A percentile compares a stretch with the other conserved stretches of the same genome.
These are phyloP conservation scores for Leucocoprinus sp. DNA, from an alignment of 768 basidiomycete genomes.

Conservation along the genomic window DNA sequence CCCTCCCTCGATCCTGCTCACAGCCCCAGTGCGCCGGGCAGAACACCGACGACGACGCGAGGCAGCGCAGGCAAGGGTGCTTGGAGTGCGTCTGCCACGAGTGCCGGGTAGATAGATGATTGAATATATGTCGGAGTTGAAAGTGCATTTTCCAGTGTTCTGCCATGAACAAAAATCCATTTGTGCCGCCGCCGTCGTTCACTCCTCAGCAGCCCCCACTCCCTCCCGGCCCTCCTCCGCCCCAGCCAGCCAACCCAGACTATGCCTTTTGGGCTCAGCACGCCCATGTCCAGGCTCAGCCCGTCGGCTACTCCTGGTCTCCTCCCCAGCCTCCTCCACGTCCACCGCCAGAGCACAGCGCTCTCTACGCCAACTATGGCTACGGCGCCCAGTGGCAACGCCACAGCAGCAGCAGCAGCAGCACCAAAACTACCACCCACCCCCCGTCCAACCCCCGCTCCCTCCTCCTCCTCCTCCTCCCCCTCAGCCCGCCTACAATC, in stretches of 20 bases:
- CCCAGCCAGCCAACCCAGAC: conserved; percentile 59
- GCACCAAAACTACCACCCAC: conserved; percentile 41
- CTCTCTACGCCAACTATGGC: conserved; percentile 86
- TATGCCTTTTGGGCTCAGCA: conserved; percentile 69
- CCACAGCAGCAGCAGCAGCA: conserved; percentile 39
- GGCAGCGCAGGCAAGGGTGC: conserved; percentile 53
- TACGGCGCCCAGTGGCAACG: conserved; percentile 75
- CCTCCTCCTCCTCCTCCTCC: conserved; percentile 48
- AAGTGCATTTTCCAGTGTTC: not conserved
- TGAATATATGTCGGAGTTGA: conserved; percentile 10
- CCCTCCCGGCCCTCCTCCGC: conserved; percentile 72
- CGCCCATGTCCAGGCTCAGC: conserved; percentile 43
- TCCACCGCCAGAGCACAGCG: conserved; percentile 71
- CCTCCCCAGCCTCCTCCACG: conserved; percentile 49
- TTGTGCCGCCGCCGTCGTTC: conserved; percentile 61
- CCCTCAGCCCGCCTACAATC: conserved; percentile 60
- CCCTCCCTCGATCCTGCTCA: not conserved
- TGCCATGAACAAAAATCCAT: conserved; percentile 80
- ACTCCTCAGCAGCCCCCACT: conserved; percentile 68
- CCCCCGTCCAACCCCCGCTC: conserved; percentile 45
- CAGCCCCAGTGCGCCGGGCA: conserved; percentile 50
- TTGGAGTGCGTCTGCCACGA: conserved; percentile 65
- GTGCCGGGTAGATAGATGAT: conserved; percentile 34
- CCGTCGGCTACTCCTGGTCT: conserved; percentile 48
- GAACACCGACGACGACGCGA: conserved; percentile 71